Evolutionary conservation across 2,329 filamentous ascomycete species (phyloP), one percentile per base, ranked within the genome.

Genomic region (Aspergillus pseudoterreus): DNA sequence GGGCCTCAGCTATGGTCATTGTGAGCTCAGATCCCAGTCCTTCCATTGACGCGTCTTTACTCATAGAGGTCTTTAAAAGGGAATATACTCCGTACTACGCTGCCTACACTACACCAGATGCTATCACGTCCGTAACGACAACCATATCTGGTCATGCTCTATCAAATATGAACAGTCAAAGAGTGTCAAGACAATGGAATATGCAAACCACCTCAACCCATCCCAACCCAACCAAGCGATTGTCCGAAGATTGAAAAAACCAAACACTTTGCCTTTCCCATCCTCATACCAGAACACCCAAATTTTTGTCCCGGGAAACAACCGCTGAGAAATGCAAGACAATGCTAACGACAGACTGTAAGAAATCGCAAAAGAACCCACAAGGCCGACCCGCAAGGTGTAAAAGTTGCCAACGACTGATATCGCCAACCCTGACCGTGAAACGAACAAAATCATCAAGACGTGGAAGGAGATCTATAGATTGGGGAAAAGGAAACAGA

Each of bases 311-410:
- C 51, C 36, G 54, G 42, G 49, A 55, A 58, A 57, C 49, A 58
- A 42, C 38, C 59, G 59, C 60, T 60, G 57, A 62, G 55, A 62
- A 60, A 63, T 63, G 60, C 60, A 56, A 55, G 41, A 55, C 43
- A 17, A 58, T 57, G 51, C 54, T 49, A 55, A 52, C 43, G 50
- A 53, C 41, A 47, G 43, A 41, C 41, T 24, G 39, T 6, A 39
- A 53, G 46, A 38, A 38, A 49, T 27, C 45, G 19, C 38, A 45
- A 12, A 46, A 43, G 32, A 43, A 43, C 8, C 22, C 5, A 22
- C 22, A 22, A 35, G 15, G 27, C 27, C 27, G 27, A 30, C 27
- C 27, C 27, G 27, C 27, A 30, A 30, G 27, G 27, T 30, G 27
- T 30, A 30, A 30, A 27, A 27, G 24, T 30, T 30, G 9, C 27